phyloP scores from a whole-genome alignment of 78 protist genomes.

The Blattamonas nauphoetae region DNA sequence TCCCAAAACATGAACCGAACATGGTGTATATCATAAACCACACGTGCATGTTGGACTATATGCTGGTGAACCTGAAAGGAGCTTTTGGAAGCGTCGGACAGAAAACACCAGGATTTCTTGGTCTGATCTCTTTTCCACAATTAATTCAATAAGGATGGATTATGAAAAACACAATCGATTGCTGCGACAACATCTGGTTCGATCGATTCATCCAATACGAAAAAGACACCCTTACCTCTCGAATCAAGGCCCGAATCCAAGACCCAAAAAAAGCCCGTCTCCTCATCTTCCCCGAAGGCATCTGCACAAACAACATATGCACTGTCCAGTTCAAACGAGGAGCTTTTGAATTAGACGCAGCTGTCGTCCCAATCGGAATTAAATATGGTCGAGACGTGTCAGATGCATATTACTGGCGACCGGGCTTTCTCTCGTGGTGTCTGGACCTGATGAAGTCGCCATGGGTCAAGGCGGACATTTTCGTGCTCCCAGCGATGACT shows the following conservation, averaged over 20 bases:
- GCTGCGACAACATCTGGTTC: neutral
- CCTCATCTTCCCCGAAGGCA: slow-evolving; percentile 19
- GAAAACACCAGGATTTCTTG: neutral
- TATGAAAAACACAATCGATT: no score
- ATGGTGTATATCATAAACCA: neutral
- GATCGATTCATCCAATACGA: neutral
- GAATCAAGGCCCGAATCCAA: neutral
- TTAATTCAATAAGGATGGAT: no score
- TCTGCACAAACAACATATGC: slow-evolving; percentile 24
- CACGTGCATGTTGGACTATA: neutral
- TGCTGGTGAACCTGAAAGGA: neutral
- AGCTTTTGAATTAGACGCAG: slow-evolving; percentile 29
- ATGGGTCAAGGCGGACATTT: neutral
- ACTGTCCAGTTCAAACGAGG: slow-evolving; percentile 27
- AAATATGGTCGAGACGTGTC: neutral
- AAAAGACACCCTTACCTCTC: neutral
- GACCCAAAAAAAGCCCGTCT: neutral
- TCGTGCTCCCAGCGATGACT: neutral
- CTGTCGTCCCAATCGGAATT: slow-evolving; percentile 31
- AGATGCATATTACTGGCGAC: neutral
- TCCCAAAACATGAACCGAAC: neutral
- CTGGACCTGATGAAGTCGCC: neutral
- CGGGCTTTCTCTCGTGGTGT: neutral
- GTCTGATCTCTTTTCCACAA: neutral
- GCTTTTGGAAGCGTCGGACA: neutral